Evolutionary conservation across 306 rosid species (phyloP), one percentile per base, ranked within the genome.

Genomic region (Vigna reflexopilosa): DNA sequence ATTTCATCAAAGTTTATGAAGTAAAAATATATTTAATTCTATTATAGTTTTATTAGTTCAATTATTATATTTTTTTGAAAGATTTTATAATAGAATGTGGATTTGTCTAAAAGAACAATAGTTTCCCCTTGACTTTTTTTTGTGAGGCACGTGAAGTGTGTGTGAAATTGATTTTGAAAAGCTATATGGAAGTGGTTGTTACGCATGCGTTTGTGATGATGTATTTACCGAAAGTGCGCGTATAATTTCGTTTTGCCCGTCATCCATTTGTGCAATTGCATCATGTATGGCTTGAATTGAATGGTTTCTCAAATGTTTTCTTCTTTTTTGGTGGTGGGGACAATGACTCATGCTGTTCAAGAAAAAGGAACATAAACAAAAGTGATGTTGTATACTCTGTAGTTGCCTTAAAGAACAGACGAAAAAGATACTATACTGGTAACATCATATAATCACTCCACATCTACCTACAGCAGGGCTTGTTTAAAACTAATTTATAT

Each of bases 151-250:
- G 19, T 32, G 32, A 40, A 9, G 22, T 19, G 48, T 16, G 22
- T 65, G 30, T 36, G 30, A 9, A 65, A 40, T 65, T 40, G 30
- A 38, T 7, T 0, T 64, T 17, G 70, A 19, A 38, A 64, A 16
- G 28, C 2, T 3, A 36, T 62, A 38, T 34, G 10, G 0, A 62
- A 34, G 49, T 38, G 28, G 50, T n/a, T 17, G 1, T 34, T n/a
- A 28, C 14, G 70, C 22, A 9, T 38, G 69, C 69, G n/a, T 36
- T n/a, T 34, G 68, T 34, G 68, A 30, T 63, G 68, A 34, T 63
- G 44, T 4, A 26, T 26, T 17, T 5, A 55, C 63, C 10, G 22
- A 56, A 24, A 28, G 44, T 30, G 20, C 20, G 20, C 19, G 13
- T 28, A 40, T 40, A 9, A 20, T 11, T 10, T 58, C 16, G 64